phyloP scores from a whole-genome alignment of 2,329 filamentous ascomycete genomes.

The Cladosporium sp. region DNA sequence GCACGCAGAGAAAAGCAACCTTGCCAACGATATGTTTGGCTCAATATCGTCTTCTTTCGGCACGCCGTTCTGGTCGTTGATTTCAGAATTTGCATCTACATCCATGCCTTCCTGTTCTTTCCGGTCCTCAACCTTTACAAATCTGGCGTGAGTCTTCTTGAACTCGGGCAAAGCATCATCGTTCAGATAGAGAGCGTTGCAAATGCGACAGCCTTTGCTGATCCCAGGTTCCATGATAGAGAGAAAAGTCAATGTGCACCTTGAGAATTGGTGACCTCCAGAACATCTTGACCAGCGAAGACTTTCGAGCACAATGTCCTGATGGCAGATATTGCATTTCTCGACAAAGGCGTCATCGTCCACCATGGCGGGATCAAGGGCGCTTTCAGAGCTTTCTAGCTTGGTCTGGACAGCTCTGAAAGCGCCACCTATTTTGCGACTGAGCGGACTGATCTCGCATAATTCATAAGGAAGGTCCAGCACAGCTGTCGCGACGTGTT shows the following conservation, averaged over 20 bases:
- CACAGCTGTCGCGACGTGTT: not conserved
- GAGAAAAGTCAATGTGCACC: constrained; percentile 52
- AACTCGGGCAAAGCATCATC: constrained; percentile 32
- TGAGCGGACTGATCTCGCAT: not conserved
- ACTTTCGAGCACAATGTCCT: constrained; percentile 46
- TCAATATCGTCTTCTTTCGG: constrained; percentile 7
- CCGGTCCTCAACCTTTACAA: constrained; percentile 14
- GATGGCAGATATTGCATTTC: constrained; percentile 50
- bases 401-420: not conserved
- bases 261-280: constrained; percentile 50
- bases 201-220: constrained; percentile 53
- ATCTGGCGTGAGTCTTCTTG: not conserved
- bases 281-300: constrained; percentile 45
- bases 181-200: constrained; percentile 46
- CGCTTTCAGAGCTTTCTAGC: not conserved
- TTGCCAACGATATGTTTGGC: constrained; percentile 24
- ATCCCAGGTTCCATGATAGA: constrained; percentile 52
- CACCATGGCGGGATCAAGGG: constrained; percentile 7
- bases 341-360: constrained; percentile 34
- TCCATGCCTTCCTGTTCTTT: not conserved
- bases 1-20: constrained; percentile 33
- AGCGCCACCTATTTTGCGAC: not conserved
- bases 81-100: not conserved
- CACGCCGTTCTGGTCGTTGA: not conserved
- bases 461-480: not conserved